A percentile compares a stretch with the other conserved stretches of the same genome.
These are phyloP conservation scores for Tremella yokohamensis DNA, from an alignment of 768 basidiomycete genomes.

Conservation along the genomic window DNA sequence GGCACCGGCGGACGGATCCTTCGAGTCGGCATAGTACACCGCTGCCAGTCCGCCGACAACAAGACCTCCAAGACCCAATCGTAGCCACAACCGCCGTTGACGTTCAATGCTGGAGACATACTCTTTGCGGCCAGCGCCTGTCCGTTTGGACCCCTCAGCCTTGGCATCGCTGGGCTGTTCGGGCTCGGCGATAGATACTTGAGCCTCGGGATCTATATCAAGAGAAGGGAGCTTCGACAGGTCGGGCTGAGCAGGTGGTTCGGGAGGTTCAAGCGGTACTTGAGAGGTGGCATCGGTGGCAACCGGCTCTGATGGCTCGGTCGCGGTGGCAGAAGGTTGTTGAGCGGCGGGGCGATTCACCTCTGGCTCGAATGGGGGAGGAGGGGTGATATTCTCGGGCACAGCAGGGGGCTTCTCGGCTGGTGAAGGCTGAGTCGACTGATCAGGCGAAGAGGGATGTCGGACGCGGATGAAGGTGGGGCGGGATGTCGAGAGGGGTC, in stretches of 20 bases:
- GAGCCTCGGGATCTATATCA: constrained; percentile 47
- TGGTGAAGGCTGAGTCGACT: constrained; percentile 26
- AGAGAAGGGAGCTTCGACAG: constrained; percentile 46
- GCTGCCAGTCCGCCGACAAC: constrained; percentile 60
- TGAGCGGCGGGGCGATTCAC: constrained; percentile 16
- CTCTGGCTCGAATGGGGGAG: constrained; percentile 25
- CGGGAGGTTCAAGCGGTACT: background rate
- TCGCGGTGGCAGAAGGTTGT: background rate
- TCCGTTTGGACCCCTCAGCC: constrained; percentile 23
- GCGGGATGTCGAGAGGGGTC: background rate
- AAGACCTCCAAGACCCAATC: constrained; percentile 57
- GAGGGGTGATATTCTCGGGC: constrained; percentile 23
- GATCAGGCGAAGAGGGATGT: background rate
- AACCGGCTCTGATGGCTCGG: constrained; percentile 6
- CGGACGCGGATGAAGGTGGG: background rate
- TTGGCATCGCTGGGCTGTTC: constrained; percentile 13
- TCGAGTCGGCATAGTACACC: constrained; percentile 62
- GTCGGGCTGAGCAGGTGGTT: constrained; percentile 19
- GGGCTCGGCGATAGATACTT: constrained; percentile 23
- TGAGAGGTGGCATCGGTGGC: background rate
- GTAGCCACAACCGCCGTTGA: constrained; percentile 60
- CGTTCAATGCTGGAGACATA: constrained; percentile 75
- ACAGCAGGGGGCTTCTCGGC: constrained; percentile 42
- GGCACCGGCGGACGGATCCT: constrained; percentile 55
- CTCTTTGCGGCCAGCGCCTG: constrained; percentile 59